Percentiles rank a stretch among this genome's conserved stretches.
Evolutionary conservation across 495 filamentous ascomycete species (phyloP).

Genomic region (Amniculicola lignicola): DNA sequence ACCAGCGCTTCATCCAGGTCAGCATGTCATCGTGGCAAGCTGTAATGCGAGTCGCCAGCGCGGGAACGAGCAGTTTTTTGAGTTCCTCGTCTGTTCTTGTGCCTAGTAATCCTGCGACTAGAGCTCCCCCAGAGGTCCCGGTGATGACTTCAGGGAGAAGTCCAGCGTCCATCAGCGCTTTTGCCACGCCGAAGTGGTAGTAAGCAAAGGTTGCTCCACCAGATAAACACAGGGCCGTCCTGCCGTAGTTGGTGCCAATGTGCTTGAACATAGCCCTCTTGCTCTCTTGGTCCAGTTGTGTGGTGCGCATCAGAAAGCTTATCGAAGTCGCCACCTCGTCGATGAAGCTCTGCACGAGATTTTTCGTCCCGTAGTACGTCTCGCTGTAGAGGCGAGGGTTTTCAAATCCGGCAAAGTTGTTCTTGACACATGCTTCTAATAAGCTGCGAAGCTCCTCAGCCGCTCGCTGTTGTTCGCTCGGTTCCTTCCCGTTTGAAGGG

Average conservation of each 20-base stretch:
- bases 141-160: conserved; percentile 91
- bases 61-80: conserved; percentile 77
- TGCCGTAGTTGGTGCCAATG: conserved; percentile 83
- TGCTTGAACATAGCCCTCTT: conserved; percentile 86
- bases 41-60: conserved; percentile 76
- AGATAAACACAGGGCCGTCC: conserved; percentile 86
- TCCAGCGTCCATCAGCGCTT: conserved; percentile 82
- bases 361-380: conserved; percentile 94
- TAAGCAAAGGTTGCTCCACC: conserved; percentile 96
- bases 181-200: conserved; percentile 92
- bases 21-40: conserved; percentile 76
- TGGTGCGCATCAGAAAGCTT: conserved; percentile 62
- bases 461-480: conserved; percentile 46
- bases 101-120: conserved; percentile 82
- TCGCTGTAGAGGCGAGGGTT: conserved; percentile 91
- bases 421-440: conserved; percentile 90
- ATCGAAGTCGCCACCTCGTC: conserved; percentile 70
- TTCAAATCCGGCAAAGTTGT: conserved; percentile 94
- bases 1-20: conserved; percentile 81
- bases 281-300: conserved; percentile 62
- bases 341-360: conserved; percentile 81
- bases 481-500: conserved; percentile 5
- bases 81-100: conserved; percentile 91
- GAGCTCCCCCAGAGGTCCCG: conserved; percentile 88
- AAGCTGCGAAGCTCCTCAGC: conserved; percentile 71